Base-by-base conservation (phyloP, 345 rosid genomes). In the Salix dunnii region DNA sequence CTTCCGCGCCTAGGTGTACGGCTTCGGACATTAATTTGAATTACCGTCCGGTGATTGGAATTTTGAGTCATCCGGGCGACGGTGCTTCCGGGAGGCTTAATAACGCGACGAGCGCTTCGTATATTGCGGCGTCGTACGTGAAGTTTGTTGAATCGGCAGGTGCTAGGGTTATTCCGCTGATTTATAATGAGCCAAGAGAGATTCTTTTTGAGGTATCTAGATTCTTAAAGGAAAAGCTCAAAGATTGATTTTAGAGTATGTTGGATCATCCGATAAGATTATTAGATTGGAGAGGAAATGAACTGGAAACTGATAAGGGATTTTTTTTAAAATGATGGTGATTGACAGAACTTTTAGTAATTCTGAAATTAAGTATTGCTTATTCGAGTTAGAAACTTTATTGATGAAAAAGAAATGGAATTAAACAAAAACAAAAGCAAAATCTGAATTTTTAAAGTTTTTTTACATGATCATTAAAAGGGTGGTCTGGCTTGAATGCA, bases 141-240 rank as follows among this genome's bases (percentile, higher is more conserved):
- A 95, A 95, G 88, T 86, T 93, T 36, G 97, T 89, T 12, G 99
- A 95, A 81, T 88, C 96, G 7, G 97, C 94, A 21, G 99, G 99
- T 5, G 97, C 97, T 68, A 91, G 96, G 2, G 96, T 93, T 12
- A 89, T 95, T 60, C 99, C 99, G 13, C 86, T 95, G 28, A 91
- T 93, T 33, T 95, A 86, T 51, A 93, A 87, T 74, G 94, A 93
- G 58, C 97, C 94, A 0, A 84, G 72, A 18, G 89, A 91, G 35
- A 58, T 87, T 55, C 91, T 95, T 25, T 83, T 86, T 18, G 79
- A 91, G 97, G 99, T 95, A 61, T 60, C 67, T 1, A 21, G 27
- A 55, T 55, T 55, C n/a, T 21, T 21, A 7, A 55, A 55, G 61
- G 61, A 55, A 25, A 55, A n/a, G 61, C n/a, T 13, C 25, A 55